Evolutionary conservation across 345 rosid genomes (phyloP).

Genomic region (Bretschneidera sinensis): DNA sequence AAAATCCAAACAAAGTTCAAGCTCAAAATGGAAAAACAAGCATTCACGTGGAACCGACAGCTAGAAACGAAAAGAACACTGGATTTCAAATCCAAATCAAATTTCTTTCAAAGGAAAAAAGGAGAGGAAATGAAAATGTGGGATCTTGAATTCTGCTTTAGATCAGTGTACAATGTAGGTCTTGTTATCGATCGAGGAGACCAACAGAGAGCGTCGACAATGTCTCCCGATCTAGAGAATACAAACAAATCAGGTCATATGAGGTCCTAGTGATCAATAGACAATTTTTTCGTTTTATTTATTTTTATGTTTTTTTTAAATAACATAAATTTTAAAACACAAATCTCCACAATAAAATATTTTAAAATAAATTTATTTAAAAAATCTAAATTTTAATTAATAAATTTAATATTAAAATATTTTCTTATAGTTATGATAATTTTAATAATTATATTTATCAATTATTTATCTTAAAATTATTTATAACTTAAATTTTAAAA

Average conservation of each 20-base stretch:
- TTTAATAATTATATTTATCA: too few species aligned
- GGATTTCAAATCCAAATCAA: neutral
- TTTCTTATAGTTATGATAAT: too few species aligned
- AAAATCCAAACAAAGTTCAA: neutral
- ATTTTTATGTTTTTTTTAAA: too few species aligned
- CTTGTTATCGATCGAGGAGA: conserved; percentile 10
- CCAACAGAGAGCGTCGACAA: conserved; percentile 5
- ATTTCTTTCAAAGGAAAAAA: too few species aligned
- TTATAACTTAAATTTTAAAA: too few species aligned
- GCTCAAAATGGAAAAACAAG: neutral
- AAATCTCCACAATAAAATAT: too few species aligned
- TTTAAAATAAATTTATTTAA: too few species aligned
- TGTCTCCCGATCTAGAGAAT: conserved; percentile 11
- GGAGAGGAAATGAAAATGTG: neutral
- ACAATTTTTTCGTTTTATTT: too few species aligned
- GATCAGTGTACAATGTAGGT: conserved; percentile 19
- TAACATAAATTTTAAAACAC: too few species aligned
- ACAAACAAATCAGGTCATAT: neutral
- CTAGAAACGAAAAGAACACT: neutral
- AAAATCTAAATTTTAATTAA: too few species aligned
- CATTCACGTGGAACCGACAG: neutral
- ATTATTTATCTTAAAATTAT: too few species aligned
- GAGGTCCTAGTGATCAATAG: conserved; percentile 11
- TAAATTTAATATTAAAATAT: too few species aligned
- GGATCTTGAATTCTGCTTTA: neutral